phyloP scores from a whole-genome alignment of 2,329 filamentous ascomycete genomes.

The Botrytis porri region DNA sequence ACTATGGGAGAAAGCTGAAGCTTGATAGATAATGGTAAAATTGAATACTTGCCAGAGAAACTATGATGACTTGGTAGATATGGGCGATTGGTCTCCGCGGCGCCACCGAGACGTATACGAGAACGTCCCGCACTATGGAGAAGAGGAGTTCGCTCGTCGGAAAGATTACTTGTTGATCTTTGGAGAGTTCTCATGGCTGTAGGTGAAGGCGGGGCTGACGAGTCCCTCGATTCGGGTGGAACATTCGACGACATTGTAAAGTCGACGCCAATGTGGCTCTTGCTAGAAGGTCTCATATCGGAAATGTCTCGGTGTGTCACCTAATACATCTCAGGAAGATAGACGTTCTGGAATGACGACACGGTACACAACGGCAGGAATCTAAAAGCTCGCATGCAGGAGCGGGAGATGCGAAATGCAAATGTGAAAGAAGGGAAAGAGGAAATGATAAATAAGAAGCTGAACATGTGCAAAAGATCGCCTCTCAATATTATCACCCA shows the following conservation, averaged over 20 bases:
- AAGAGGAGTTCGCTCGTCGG: slow-evolving; percentile 35
- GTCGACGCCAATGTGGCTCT: slow-evolving; percentile 9
- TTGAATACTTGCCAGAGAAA: slow-evolving; percentile 26
- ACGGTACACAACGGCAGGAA: not conserved
- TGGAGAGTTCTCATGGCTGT: slow-evolving; percentile 17
- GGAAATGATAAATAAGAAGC: not conserved
- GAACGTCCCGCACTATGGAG: slow-evolving; percentile 31
- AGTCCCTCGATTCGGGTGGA: slow-evolving; percentile 16
- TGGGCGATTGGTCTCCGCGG: slow-evolving; percentile 25
- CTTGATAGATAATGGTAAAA: not conserved
- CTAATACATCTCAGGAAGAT: slow-evolving; percentile 16
- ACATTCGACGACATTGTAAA: slow-evolving; percentile 17
- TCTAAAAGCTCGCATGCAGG: not conserved
- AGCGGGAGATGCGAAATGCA: not conserved
- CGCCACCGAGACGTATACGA: slow-evolving; percentile 31
- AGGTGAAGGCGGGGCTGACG: slow-evolving; percentile 19
- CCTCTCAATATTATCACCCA: not conserved
- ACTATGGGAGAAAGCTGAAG: not conserved
- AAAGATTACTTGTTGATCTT: slow-evolving; percentile 19
- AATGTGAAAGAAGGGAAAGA: not conserved
- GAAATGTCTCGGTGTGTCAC: slow-evolving; percentile 18
- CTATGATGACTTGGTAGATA: slow-evolving; percentile 33
- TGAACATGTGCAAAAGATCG: not conserved
- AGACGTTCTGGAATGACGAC: not conserved
- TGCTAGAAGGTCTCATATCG: slow-evolving; percentile 16